Conservation (phyloP, 306 rosid species). For the Rosa persica region DNA sequence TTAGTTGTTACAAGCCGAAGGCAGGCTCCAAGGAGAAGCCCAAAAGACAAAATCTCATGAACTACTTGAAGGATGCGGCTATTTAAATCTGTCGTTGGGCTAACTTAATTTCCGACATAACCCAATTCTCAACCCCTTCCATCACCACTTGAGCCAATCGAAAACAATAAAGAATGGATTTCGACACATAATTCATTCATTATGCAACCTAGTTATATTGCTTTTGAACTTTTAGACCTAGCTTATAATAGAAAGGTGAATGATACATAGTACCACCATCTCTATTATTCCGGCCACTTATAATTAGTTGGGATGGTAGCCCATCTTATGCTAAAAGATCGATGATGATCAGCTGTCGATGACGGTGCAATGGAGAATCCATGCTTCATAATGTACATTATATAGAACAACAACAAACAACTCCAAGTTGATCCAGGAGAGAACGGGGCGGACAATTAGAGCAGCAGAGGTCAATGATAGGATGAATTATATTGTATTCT, state of each 20-base stretch:
- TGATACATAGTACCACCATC: neutral
- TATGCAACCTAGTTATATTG: neutral
- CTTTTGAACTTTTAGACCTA: neutral
- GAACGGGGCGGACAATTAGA: neutral
- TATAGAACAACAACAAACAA: neutral
- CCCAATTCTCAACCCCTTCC: no score
- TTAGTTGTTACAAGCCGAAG: no score
- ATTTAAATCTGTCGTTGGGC: no score
- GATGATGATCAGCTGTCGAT: conserved; percentile 30
- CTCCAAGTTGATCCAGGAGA: conserved; percentile 19
- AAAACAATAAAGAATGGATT: no score
- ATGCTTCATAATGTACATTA: neutral
- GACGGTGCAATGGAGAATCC: conserved; percentile 29
- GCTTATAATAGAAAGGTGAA: neutral
- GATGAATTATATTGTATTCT: neutral
- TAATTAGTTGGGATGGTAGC: neutral
- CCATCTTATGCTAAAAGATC: conserved; percentile 22
- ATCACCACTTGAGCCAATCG: no score
- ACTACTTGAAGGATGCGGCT: no score
- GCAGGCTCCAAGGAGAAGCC: no score
- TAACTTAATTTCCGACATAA: no score
- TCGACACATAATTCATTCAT: neutral
- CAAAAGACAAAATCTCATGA: no score
- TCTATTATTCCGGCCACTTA: neutral
- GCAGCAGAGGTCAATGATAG: neutral